Conservation (phyloP, 345 rosid species). For the Melastoma malabathricum region DNA sequence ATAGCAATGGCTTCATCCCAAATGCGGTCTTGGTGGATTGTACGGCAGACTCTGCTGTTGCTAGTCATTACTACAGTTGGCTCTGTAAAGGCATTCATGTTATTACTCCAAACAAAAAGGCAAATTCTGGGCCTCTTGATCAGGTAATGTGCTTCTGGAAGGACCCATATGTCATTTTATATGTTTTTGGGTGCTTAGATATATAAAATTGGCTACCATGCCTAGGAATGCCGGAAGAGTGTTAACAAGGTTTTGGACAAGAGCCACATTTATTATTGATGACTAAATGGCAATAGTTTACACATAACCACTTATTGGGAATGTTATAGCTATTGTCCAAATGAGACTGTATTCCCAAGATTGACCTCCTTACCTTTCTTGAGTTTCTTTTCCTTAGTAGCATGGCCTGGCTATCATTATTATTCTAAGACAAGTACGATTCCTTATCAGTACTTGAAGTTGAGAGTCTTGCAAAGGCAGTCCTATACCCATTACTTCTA, state of each 20-base stretch:
- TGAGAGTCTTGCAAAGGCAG: slow-evolving; percentile 90
- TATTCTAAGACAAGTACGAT: slow-evolving; percentile 7
- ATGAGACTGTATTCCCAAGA: no score
- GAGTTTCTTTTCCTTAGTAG: not conserved
- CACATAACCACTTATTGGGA: no score
- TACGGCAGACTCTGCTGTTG: slow-evolving; percentile 76
- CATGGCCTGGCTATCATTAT: not conserved
- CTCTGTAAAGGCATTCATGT: slow-evolving; percentile 87
- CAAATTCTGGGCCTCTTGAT: slow-evolving; percentile 99
- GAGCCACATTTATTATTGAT: no score
- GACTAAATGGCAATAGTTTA: no score
- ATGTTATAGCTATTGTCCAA: no score
- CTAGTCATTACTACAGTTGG: slow-evolving; percentile 75
- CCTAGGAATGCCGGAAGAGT: no score
- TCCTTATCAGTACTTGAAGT: slow-evolving; percentile 56
- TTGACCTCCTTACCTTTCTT: no score
- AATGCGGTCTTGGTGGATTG: slow-evolving; percentile 95
- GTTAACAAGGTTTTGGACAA: no score
- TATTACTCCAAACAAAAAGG: slow-evolving; percentile 92
- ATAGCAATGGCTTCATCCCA: slow-evolving; percentile 84
- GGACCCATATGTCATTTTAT: no score
- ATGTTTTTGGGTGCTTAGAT: no score
- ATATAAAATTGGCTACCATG: no score
- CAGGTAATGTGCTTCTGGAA: no score
- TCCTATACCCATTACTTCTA: slow-evolving; percentile 97